Conservation (phyloP, 2,329 filamentous ascomycete species). For the Diaporthe sp. region DNA sequence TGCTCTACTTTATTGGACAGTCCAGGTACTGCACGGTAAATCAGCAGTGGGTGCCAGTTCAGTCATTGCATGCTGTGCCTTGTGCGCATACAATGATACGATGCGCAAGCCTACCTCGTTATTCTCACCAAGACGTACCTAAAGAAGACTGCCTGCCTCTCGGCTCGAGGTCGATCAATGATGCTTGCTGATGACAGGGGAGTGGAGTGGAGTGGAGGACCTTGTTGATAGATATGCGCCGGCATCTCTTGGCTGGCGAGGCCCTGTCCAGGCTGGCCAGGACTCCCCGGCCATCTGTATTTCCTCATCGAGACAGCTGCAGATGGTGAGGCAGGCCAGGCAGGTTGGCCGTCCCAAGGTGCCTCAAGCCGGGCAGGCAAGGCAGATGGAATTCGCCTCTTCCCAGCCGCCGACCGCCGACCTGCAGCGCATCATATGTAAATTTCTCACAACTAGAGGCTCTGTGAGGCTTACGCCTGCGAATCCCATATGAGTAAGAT, state of each 20-base stretch:
- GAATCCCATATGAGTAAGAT: slow-evolving; percentile 28
- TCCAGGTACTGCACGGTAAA: neutral
- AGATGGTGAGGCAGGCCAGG: slow-evolving; percentile 32
- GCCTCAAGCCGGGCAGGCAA: neutral
- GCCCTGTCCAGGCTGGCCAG: neutral
- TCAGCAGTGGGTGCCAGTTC: neutral
- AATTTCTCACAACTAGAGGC: neutral
- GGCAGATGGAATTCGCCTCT: slow-evolving; percentile 23
- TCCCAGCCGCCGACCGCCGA: neutral
- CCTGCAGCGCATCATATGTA: neutral
- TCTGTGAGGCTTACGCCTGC: slow-evolving; percentile 13
- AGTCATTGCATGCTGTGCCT: neutral
- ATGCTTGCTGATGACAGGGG: neutral
- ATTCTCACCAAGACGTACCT: slow-evolving; percentile 2
- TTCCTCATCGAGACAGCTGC: slow-evolving; percentile 35
- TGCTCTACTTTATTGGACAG: neutral
- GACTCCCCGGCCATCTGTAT: slow-evolving; percentile 9
- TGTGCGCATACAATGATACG: neutral
- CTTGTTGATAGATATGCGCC: slow-evolving; percentile 21
- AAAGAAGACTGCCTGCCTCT: neutral
- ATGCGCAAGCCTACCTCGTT: neutral
- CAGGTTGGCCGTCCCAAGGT: neutral
- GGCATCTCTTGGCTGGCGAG: slow-evolving; percentile 21
- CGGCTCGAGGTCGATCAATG: slow-evolving; percentile 16
- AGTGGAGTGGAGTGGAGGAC: neutral